phyloP scores from a whole-genome alignment of 306 rosid species.

The Gynostemma pentaphyllum region DNA sequence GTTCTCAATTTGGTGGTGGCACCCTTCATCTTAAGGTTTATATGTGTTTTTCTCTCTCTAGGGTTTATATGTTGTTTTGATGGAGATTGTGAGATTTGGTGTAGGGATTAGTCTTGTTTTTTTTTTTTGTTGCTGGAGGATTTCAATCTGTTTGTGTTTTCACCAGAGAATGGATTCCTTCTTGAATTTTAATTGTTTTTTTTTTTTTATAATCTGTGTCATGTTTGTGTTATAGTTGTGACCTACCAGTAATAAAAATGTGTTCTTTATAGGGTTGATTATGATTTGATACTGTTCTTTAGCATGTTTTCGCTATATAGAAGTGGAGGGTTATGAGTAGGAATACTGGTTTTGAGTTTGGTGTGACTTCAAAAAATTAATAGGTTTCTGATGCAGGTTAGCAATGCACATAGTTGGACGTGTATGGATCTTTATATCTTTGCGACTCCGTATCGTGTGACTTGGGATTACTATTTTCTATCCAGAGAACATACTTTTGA shows the following conservation, averaged over 20 bases:
- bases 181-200: background rate
- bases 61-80: background rate
- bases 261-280: too few species aligned
- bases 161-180: background rate
- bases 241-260: background rate
- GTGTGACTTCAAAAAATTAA: background rate
- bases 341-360: background rate
- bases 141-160: slow-evolving; percentile 8
- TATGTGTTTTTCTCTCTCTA: too few species aligned
- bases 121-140: too few species aligned
- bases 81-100: background rate
- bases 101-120: background rate
- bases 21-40: slow-evolving; percentile 79
- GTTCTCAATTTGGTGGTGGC: slow-evolving; percentile 71
- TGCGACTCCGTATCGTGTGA: slow-evolving; percentile 89
- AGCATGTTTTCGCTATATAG: background rate
- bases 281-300: background rate
- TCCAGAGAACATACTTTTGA: slow-evolving; percentile 92
- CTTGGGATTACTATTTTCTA: slow-evolving; percentile 91
- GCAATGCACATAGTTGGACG: slow-evolving; percentile 83
- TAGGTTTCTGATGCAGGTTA: slow-evolving; percentile 39
- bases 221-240: background rate
- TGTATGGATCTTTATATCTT: slow-evolving; percentile 85
- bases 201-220: background rate
- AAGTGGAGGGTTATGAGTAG: background rate